Conservation (phyloP, 2,329 filamentous ascomycete species). For the Plenodomus lindquistii region DNA sequence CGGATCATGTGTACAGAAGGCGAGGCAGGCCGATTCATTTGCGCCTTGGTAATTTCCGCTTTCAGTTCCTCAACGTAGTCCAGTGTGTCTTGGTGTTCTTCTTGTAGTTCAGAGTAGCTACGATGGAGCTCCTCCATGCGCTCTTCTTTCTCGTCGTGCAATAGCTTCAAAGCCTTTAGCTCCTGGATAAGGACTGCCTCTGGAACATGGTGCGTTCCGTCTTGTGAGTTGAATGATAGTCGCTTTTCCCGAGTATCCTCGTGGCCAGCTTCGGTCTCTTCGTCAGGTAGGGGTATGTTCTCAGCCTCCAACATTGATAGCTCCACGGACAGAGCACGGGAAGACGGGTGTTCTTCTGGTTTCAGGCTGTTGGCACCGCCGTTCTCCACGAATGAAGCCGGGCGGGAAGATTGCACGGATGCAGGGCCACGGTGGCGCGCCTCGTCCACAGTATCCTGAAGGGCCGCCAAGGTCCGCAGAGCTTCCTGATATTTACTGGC, state of each 20-base stretch:
- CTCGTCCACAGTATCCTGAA: constrained; percentile 86
- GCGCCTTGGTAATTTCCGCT: constrained; percentile 79
- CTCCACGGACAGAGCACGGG: constrained; percentile 91
- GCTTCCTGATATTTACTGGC: constrained; percentile 90
- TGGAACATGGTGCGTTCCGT: constrained; percentile 14
- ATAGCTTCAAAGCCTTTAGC: constrained; percentile 68
- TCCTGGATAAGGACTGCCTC: constrained; percentile 55
- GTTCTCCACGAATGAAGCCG: constrained; percentile 84
- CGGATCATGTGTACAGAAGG: constrained; percentile 79
- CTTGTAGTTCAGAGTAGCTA: constrained; percentile 81
- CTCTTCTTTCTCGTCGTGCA: constrained; percentile 76
- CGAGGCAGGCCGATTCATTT: constrained; percentile 63
- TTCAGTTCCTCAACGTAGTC: constrained; percentile 91
- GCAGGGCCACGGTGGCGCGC: constrained; percentile 61
- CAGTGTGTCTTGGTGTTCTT: constrained; percentile 78
- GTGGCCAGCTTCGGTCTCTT: constrained; percentile 58
- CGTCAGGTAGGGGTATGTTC: constrained; percentile 36
- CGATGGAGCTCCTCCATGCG: constrained; percentile 73
- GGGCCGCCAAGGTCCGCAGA: constrained; percentile 75
- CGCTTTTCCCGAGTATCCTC: constrained; percentile 59
- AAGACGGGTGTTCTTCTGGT: constrained; percentile 72
- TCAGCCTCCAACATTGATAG: constrained; percentile 80
- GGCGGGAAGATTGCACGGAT: constrained; percentile 62
- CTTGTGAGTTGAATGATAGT: constrained; percentile 23
- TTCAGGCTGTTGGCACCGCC: constrained; percentile 70